phyloP scores from a whole-genome alignment of 2,329 filamentous ascomycete species.

The Penicillium expansum region DNA sequence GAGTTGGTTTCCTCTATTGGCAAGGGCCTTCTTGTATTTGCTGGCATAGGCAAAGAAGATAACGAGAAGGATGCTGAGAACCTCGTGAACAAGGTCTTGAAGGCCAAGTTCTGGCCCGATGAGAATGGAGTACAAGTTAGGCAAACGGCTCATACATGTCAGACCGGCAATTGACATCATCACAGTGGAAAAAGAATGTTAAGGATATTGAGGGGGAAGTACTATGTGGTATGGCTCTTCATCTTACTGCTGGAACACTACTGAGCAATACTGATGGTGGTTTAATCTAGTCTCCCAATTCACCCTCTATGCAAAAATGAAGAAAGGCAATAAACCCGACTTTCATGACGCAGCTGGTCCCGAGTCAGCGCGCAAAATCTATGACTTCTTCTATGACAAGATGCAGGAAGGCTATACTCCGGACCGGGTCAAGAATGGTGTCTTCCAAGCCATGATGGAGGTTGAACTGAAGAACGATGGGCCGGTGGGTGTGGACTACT shows the following conservation, averaged over 20 bases:
- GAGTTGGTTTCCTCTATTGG: conserved; percentile 87
- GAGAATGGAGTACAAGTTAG: conserved; percentile 65
- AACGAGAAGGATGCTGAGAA: conserved; percentile 82
- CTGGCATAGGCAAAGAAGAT: conserved; percentile 85
- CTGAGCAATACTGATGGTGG: not conserved
- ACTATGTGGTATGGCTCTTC: conserved; percentile 70
- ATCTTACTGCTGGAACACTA: not conserved
- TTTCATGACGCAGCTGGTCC: conserved; percentile 85
- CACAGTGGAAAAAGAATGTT: conserved; percentile 88
- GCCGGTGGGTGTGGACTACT: conserved; percentile 63
- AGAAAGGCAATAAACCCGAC: conserved; percentile 91
- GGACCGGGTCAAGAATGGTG: conserved; percentile 85
- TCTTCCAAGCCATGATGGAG: conserved; percentile 99
- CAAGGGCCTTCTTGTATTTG: conserved; percentile 84
- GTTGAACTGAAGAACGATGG: conserved; percentile 87
- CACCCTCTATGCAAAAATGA: conserved; percentile 86
- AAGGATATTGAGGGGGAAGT: conserved; percentile 86
- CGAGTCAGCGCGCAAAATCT: conserved; percentile 75
- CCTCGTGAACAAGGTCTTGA: conserved; percentile 81
- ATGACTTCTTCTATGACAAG: conserved; percentile 77
- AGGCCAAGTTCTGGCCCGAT: conserved; percentile 89
- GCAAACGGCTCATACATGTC: not conserved
- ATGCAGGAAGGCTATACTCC: conserved; percentile 68
- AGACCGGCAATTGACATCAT: not conserved
- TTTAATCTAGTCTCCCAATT: conserved; percentile 79